Base-by-base conservation (phyloP, 2,329 filamentous ascomycete species). In the Arthrinium phaeospermum region DNA sequence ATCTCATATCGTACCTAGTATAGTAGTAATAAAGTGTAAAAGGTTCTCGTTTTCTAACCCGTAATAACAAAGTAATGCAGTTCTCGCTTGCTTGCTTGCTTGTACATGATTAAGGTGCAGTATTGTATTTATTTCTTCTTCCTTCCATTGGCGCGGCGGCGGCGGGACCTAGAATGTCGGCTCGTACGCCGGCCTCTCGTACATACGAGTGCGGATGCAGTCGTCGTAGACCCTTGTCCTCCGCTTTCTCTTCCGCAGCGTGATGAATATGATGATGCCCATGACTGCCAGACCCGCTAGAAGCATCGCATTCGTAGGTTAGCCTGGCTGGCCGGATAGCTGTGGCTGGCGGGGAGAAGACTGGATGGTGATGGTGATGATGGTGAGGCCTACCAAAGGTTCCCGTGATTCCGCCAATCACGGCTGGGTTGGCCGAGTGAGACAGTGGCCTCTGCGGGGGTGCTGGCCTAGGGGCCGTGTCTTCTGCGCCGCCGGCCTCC, bases 141-240 rank as follows among this genome's bases (percentile, higher is more conserved):
- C 22, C 10, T 61, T 61, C 30, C 37, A 13, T 12, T 61, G 53
- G 4, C 27, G 27, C 27, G 30, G 8, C 7, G 45, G 37, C 37
- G 45, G 30, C 27, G 6, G 5, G 10, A 22, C 0, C 4, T 7
- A 4, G 41, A n/a, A 64, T 10, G 4, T 64, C 19, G 6, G 57
- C 34, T 64, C 57, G 34, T 64, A 64, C 22, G 57, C 57, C 57
- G 57, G 57, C n/a, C n/a, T 64, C n/a, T 37, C 34, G 57, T 64
- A 64, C 30, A 41, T 41, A 12, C 57, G 30, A 64, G 57, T 14
- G 34, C 34, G 57, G 12, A 64, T 13, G 57, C 57, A 24, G 4
- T 37, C 57, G 3, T 41, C 57, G 57, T 41, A 8, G n/a, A 41
- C n/a, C 6, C 22, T 13, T n/a, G 30, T 41, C 22, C 57, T 64